A percentile compares a stretch with the other conserved stretches of the same genome.
phyloP scores from a whole-genome alignment of 2,329 filamentous ascomycete genomes.

The Xylariaceae sp. region DNA sequence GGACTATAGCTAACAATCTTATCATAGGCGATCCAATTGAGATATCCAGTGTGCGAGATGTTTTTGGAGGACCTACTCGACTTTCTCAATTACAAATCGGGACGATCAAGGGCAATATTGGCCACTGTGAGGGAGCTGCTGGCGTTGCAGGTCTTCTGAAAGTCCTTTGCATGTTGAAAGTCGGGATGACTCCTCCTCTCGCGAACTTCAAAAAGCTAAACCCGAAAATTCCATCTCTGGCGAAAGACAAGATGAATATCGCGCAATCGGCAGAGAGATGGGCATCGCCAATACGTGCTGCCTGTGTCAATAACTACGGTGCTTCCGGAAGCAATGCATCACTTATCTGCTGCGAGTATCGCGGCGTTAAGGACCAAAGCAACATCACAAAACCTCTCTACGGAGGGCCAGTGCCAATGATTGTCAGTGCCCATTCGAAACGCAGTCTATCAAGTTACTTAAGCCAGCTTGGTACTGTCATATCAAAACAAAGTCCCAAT shows the following conservation, averaged over 20 bases:
- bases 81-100: neutral
- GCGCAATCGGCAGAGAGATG: constrained; percentile 11
- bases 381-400: neutral
- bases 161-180: neutral
- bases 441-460: neutral
- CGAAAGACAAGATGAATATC: neutral
- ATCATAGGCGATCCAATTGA: neutral
- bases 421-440: neutral
- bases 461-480: neutral
- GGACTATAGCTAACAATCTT: neutral
- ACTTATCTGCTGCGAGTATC: constrained; percentile 19
- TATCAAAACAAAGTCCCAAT: neutral
- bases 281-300: constrained; percentile 18
- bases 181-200: neutral
- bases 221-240: neutral
- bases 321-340: constrained; percentile 35
- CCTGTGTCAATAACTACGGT: constrained; percentile 35
- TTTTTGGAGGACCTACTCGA: neutral
- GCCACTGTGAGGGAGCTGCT: neutral
- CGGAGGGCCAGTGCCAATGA: neutral
- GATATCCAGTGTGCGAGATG: neutral
- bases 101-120: neutral
- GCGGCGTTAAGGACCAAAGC: too few relatives aligned
- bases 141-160: neutral
- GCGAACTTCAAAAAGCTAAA: neutral